Evolutionary conservation across 352 stramenopile species (phyloP).

Genomic region (Phytophthora vignae): DNA sequence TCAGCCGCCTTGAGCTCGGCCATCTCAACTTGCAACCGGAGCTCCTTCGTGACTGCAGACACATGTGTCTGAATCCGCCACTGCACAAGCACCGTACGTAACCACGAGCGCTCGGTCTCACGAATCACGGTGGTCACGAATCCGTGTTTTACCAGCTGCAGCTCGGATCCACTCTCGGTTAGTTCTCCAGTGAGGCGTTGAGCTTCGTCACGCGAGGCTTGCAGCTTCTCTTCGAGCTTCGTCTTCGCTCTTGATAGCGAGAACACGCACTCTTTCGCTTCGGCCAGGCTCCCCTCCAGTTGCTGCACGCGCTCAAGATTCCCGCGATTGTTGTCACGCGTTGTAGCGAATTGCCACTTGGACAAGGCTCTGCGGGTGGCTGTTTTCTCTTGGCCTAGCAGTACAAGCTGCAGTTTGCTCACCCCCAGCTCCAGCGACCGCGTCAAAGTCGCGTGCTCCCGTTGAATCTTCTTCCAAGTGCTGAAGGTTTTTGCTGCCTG

Average conservation of each 20-base stretch:
- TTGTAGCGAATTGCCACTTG: slow-evolving; percentile 43
- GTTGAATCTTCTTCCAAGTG: slow-evolving; percentile 22
- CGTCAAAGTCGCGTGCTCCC: slow-evolving; percentile 4
- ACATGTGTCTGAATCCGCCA: slow-evolving; percentile 57
- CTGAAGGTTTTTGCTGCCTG: slow-evolving; percentile 34
- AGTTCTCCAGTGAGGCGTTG: slow-evolving; percentile 53
- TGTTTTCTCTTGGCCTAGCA: slow-evolving; percentile 26
- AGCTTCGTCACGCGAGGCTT: slow-evolving; percentile 38
- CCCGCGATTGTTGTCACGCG: slow-evolving; percentile 29
- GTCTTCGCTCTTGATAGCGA: slow-evolving; percentile 69
- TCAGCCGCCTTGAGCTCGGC: slow-evolving; percentile 64
- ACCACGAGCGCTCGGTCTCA: slow-evolving; percentile 50
- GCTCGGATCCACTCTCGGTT: slow-evolving; percentile 53
- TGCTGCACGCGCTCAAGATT: slow-evolving; percentile 38
- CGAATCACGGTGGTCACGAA: slow-evolving; percentile 64
- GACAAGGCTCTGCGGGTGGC: slow-evolving; percentile 23
- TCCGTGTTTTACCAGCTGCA: slow-evolving; percentile 78
- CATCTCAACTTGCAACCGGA: slow-evolving; percentile 61
- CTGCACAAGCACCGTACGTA: slow-evolving; percentile 49
- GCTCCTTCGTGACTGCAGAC: slow-evolving; percentile 45
- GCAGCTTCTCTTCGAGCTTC: slow-evolving; percentile 67
- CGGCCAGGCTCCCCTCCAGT: slow-evolving; percentile 42
- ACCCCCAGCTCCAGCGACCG: slow-evolving; percentile 22
- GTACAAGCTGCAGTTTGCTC: slow-evolving; percentile 38
- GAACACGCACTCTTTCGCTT: slow-evolving; percentile 83